These are phyloP conservation scores for Flaveria ramosissima DNA, from an alignment of 129 eudicot species.

Conservation along the genomic window DNA sequence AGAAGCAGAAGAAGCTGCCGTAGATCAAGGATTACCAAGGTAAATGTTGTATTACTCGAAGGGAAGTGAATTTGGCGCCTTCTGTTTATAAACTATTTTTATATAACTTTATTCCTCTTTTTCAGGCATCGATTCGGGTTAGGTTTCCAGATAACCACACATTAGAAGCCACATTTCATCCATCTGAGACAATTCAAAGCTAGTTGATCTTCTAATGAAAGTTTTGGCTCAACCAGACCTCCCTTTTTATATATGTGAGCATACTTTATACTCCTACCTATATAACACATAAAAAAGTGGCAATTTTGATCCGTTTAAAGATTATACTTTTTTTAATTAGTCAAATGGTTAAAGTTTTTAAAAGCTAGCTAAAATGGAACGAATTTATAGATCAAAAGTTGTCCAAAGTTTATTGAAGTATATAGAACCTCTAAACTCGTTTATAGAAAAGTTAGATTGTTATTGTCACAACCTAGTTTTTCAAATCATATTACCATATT, in stretches of 20 bases:
- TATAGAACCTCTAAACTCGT: not conserved
- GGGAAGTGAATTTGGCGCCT: not conserved
- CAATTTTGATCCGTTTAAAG: not conserved
- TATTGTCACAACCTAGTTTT: not conserved
- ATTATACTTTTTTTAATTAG: not conserved
- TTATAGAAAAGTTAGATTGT: not conserved
- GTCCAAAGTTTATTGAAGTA: not conserved
- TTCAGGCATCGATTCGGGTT: slow-evolving; percentile 79
- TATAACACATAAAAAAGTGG: not conserved
- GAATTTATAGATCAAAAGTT: not conserved
- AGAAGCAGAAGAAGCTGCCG: slow-evolving; percentile 93
- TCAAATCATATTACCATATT: not conserved
- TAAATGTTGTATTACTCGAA: slow-evolving; percentile 14
- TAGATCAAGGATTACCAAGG: slow-evolving; percentile 76
- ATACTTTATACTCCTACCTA: slow-evolving; percentile 11
- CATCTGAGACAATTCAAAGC: slow-evolving; percentile 76
- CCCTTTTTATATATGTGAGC: slow-evolving; percentile 74
- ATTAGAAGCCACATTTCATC: slow-evolving; percentile 77
- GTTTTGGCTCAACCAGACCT: slow-evolving; percentile 66
- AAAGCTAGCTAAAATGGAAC: not conserved
- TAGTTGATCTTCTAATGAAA: slow-evolving; percentile 68
- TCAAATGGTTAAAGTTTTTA: not conserved
- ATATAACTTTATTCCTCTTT: not conserved
- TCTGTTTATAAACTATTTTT: not conserved
- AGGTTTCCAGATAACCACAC: slow-evolving; percentile 85